A percentile compares a stretch with the other conserved stretches of the same genome.
Conservation (phyloP, 1,284 basidiomycete species). For the Pascua sp. region DNA sequence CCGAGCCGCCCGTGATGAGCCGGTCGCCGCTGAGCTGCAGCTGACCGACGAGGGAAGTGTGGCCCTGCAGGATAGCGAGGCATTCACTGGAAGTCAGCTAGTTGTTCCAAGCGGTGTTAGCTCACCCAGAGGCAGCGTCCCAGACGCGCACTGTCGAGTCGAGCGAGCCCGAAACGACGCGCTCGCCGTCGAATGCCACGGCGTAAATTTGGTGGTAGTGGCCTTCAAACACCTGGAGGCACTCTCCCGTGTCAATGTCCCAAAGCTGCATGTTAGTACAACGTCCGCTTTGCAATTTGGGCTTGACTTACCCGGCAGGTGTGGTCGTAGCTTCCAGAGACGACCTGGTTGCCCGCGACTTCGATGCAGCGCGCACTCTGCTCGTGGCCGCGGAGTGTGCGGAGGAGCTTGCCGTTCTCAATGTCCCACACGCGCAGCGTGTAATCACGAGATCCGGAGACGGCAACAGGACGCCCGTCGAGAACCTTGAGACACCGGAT, state of each 20-base stretch:
- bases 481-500: slow-evolving; percentile 87
- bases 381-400: slow-evolving; percentile 73
- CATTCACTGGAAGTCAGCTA: slow-evolving; percentile 58
- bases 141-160: slow-evolving; percentile 89
- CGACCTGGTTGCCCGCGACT: slow-evolving; percentile 72
- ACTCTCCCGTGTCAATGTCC: slow-evolving; percentile 79
- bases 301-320: slow-evolving; percentile 65
- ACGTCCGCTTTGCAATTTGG: neutral
- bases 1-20: slow-evolving; percentile 87
- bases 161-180: slow-evolving; percentile 81
- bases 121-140: slow-evolving; percentile 66
- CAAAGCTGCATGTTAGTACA: slow-evolving; percentile 58
- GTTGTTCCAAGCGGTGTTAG: neutral
- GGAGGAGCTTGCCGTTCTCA: slow-evolving; percentile 66
- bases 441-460: slow-evolving; percentile 83
- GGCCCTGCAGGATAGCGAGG: slow-evolving; percentile 81
- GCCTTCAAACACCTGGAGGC: slow-evolving; percentile 77
- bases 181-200: slow-evolving; percentile 83
- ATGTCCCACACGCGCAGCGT: slow-evolving; percentile 93
- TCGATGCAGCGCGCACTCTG: slow-evolving; percentile 85
- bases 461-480: slow-evolving; percentile 78
- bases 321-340: slow-evolving; percentile 85
- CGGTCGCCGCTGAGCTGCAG: slow-evolving; percentile 73
- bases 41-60: slow-evolving; percentile 91
- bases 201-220: slow-evolving; percentile 92